Evolutionary conservation across 495 filamentous ascomycete species (phyloP), one percentile per base, ranked within the genome.

Genomic region (Penicillium manginii): DNA sequence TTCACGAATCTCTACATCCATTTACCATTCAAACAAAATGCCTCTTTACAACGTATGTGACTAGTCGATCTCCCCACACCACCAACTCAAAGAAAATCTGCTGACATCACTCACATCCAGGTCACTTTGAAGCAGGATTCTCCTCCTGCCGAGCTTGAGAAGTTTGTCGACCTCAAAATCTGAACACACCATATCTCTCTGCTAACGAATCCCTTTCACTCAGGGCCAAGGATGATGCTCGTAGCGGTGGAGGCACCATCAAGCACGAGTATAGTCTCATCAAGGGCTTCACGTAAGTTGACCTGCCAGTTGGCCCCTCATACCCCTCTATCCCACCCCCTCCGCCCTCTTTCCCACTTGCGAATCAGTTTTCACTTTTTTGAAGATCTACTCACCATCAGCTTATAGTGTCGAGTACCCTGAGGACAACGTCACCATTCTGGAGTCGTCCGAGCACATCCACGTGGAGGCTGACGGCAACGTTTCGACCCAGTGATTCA

Each of bases 201-300:
- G 40, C 63, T 65, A 46, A 69, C 48, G 21, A 8, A 14, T 29
- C 17, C 47, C 26, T 23, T 14, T 43, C 19, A 19, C 31, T 50
- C 64, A 92, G 88, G 57, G 88, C 90, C 58, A 96, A 96, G 85
- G 74, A 90, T 58, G 64, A 83, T 2, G 87, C 85, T 50, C 72
- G 66, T 43, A 77, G 83, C 31, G 84, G 91, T 63, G 93, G 93
- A 57, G 94, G 93, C 58, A 83, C 81, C 67, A 92, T 97, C 75
- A 84, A 74, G 52, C 85, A 93, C 63, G 90, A 93, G 68, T 97
- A 90, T 80, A 86, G 73, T 37, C 71, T 98, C 60, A 91, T 96
- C 78, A 93, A 91, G 74, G 91, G 90, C 39, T 97, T 97, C 80
- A 86, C 88, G 94, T 97, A 85, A 66, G 89, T 68, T 18, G 54